Evolutionary conservation across 768 basidiomycete genomes (phyloP).

Genomic region (Tubosaeta sp.): DNA sequence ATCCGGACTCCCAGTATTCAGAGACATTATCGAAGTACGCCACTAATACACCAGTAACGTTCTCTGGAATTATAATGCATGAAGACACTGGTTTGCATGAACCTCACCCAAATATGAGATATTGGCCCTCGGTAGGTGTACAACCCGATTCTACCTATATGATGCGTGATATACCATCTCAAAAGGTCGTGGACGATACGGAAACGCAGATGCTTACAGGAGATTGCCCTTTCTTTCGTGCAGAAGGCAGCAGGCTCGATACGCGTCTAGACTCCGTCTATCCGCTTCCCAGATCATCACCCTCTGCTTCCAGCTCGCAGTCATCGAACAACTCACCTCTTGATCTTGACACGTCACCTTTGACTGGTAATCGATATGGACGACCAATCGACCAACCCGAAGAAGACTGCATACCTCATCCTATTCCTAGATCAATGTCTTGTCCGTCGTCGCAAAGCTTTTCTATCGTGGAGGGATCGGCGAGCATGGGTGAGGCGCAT

Average conservation of each 20-base stretch:
- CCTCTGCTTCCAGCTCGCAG: slow-evolving; percentile 14
- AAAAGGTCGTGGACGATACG: slow-evolving; percentile 1
- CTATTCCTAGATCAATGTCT: neutral
- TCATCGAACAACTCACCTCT: slow-evolving; percentile 16
- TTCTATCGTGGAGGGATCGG: neutral
- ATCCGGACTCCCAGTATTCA: neutral
- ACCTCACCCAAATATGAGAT: neutral
- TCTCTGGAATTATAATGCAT: neutral
- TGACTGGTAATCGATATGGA: neutral
- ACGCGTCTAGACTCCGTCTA: neutral
- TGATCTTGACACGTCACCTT: slow-evolving; percentile 22
- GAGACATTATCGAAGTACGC: neutral
- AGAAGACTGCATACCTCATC: neutral
- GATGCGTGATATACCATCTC: neutral
- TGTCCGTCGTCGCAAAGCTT: neutral
- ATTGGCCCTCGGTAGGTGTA: neutral
- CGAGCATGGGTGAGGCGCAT: neutral
- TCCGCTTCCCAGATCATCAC: slow-evolving; percentile 23
- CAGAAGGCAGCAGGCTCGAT: neutral
- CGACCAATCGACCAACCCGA: neutral
- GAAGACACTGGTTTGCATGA: neutral
- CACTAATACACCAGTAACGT: neutral
- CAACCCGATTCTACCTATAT: neutral
- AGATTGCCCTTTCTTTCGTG: neutral
- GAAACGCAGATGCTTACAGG: neutral